Evolutionary conservation across 805 yeast genomes (phyloP), one percentile per base, ranked within the genome.

Genomic region (Saturnispora saitoi): DNA sequence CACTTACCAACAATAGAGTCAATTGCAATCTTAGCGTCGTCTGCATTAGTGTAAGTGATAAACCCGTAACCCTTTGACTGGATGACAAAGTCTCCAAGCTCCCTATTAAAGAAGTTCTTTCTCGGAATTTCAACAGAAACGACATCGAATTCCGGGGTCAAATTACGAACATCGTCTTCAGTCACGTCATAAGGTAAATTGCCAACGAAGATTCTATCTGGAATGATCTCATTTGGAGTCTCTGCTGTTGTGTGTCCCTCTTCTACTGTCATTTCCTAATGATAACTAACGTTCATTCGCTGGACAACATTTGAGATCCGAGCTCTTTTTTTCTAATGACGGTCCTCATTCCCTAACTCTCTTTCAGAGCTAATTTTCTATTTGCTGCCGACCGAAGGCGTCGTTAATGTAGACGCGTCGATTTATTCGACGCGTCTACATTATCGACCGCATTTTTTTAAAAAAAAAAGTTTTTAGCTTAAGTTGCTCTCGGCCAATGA

Each of bases 11-110:
- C 56, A 32, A 62, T 57, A 19, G 58, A 54, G n/a, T 51, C 56
- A 28, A 63, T 77, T n/a, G 95, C 96, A 61, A 71, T 69, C 58
- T 75, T 67, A 59, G 87, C 95, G 41, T 73, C 72, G 44, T 76
- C 84, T 55, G 80, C 78, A 50, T 73, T 67, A 44, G 77, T 71
- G 55, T 82, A 79, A 54, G 75, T 76, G 54, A 80, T 77, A 60
- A 83, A 78, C 1, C 73, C 79, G 53, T 56, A 60, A 42, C 70
- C 69, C 48, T 59, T 59, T 5, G 65, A 59, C 39, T 58, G 59
- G 39, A 55, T 51, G 32, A 61, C 54, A 10, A 47, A 52, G 28
- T 57, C 52, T 32, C 58, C 58, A 40, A 54, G 43, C 19, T 49
- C 55, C 51, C 58, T 57, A 47, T 59, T 54, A 49, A 54, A 54